Percentiles rank a stretch among this genome's conserved stretches.
phyloP scores from a whole-genome alignment of 2,329 filamentous ascomycete genomes.

The Sporothrix protearum region DNA sequence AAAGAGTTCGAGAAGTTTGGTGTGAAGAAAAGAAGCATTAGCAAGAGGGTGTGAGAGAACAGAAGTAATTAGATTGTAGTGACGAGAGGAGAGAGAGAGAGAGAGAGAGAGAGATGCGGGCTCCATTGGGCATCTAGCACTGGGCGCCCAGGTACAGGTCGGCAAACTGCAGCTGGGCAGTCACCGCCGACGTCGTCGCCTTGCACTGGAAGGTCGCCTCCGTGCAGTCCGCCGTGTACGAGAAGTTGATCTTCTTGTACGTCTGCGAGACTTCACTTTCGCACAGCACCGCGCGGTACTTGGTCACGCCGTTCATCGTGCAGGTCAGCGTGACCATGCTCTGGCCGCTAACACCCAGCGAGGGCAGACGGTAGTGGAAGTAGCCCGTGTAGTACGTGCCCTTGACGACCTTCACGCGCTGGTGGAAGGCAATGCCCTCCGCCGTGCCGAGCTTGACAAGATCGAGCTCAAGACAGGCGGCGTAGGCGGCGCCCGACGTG shows the following conservation, averaged over 20 bases:
- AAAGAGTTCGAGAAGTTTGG: background rate
- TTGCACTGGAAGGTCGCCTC: conserved; percentile 13
- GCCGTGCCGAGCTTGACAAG: background rate
- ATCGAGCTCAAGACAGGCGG: conserved; percentile 12
- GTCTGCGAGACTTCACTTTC: background rate
- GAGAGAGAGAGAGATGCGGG: too few relatives aligned
- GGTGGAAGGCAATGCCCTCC: conserved; percentile 13
- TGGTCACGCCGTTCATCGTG: conserved; percentile 14
- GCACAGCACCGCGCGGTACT: background rate
- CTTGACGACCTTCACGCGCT: background rate
- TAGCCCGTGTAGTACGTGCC: conserved; percentile 8
- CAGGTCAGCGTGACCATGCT: conserved; percentile 19
- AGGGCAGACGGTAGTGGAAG: conserved; percentile 13
- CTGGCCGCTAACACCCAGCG: background rate
- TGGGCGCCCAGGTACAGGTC: conserved; percentile 11
- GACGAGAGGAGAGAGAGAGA: background rate
- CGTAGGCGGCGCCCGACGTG: background rate
- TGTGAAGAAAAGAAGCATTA: background rate
- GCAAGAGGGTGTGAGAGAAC: background rate
- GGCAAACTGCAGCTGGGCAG: conserved; percentile 15
- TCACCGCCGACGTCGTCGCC: conserved; percentile 11
- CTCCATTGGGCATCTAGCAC: background rate
- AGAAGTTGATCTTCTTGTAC: background rate
- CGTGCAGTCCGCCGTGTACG: conserved; percentile 11
- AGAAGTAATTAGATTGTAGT: background rate